Base-by-base conservation (phyloP, 352 stramenopile genomes). In the Achlya hypogyna region DNA sequence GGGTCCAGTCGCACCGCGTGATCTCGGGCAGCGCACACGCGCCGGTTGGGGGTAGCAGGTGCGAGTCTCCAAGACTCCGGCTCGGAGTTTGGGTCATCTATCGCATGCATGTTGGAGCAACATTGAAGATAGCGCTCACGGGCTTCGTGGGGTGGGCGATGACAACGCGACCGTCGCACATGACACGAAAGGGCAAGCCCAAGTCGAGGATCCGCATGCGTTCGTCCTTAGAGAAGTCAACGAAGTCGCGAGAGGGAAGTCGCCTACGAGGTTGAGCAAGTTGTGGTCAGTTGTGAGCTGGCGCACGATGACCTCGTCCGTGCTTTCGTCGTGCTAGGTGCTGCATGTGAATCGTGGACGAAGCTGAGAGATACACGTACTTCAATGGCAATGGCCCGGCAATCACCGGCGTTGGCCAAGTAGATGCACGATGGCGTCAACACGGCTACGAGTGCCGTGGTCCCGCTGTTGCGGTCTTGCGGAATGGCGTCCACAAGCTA, bases 61-160 rank as follows among this genome's bases (percentile, higher is more conserved):
- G 49, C 25, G 49, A 27, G 31, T 56, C 49, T 16, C 49, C 49
- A n/a, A 56, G 49, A n/a, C 49, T 56, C 31, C 49, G 25, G 49
- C 49, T 56, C 31, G 49, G 49, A 10, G 49, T 56, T 56, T 56
- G 49, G 10, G 49, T 56, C 49, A 56, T 56, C 49, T 56, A 56
- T n/a, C 31, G 25, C 8, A n/a, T 18, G 14, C 34, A 16, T 14
- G 14, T 6, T 42, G 34, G 6, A 14, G 6, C 34, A 42, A 42
- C 34, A 42, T 14, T 6, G 34, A 14, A 42, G 6, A 16, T 42
- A 54, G 16, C 12, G 2, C 12, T 20, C 31, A 56, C 49, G 10
- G 49, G n/a, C 25, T 56, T 56, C 49, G 49, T 56, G 2, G 49
- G 49, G 49, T 56, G 49, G 2, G 49, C 16, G 6, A 56, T 10